Evolutionary conservation across 305 asterid genomes (phyloP).

Genomic region (Andrographis paniculata): DNA sequence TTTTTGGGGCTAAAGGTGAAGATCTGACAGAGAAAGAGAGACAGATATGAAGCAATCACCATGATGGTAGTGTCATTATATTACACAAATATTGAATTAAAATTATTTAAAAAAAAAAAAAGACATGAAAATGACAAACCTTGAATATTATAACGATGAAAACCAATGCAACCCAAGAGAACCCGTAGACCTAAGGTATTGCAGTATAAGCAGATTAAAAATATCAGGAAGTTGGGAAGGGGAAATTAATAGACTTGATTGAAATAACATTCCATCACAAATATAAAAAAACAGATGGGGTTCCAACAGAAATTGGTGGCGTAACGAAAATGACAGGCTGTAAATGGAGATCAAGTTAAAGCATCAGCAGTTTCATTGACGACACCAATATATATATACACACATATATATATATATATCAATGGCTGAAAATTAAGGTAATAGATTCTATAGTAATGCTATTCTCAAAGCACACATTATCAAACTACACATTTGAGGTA

Average conservation of each 20-base stretch:
- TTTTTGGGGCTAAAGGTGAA: slow-evolving; percentile 82
- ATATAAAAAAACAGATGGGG: neutral
- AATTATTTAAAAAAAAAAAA: neutral
- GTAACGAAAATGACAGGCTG: neutral
- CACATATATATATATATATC: too few relatives aligned
- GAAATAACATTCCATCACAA: neutral
- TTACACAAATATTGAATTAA: too few relatives aligned
- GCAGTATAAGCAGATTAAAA: neutral
- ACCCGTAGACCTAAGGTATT: slow-evolving; percentile 65
- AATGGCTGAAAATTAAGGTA: neutral
- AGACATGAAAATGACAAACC: slow-evolving; percentile 42
- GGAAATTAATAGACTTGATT: neutral
- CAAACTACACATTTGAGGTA: too few relatives aligned
- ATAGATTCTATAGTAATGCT: too few relatives aligned
- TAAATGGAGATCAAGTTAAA: neutral
- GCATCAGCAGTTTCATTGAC: neutral
- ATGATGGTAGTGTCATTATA: slow-evolving; percentile 1
- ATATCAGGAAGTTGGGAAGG: neutral
- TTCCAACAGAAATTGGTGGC: neutral
- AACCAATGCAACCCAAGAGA: slow-evolving; percentile 83
- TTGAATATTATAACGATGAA: slow-evolving; percentile 77
- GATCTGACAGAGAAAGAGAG: slow-evolving; percentile 35
- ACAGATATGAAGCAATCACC: slow-evolving; percentile 13
- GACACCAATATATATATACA: neutral
- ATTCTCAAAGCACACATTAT: too few relatives aligned